Base-by-base conservation (phyloP, 805 yeast genomes). In the Starmerella davenportii region DNA sequence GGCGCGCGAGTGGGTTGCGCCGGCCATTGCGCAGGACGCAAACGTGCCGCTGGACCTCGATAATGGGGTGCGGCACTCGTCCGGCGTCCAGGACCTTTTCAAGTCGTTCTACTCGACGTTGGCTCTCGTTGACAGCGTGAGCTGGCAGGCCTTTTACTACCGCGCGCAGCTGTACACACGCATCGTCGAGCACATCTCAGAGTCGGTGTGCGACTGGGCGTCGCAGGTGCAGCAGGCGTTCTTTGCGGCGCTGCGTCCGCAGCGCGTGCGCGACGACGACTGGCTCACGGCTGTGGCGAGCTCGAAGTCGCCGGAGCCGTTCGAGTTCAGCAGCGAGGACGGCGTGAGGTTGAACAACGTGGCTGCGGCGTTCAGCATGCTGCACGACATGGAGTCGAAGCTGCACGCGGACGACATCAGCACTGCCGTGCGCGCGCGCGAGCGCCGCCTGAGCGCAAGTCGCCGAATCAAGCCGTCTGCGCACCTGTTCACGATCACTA, bases 321-420 rank as follows among this genome's bases (percentile, higher is more conserved):
- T 84, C 50, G 66, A 69, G 33, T 77, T 77, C 58, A 62, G 65
- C 41, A 60, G 65, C 4, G 64, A 67, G 38, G 74, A 84, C 0
- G 80, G 92, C 56, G 70, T 78, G n/a, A 73, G 77, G n/a, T 60
- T 81, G 43, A 79, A 79, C 55, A 73, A 82, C 49, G 51, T 82
- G 8, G 61, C 55, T 33, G 50, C 47, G 13, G 61, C 62, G 0
- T 45, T 46, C 33, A 42, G 45, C 24, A 41, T 47, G 40, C 39
- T 50, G 14, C 39, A 43, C 27, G 36, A 42, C 23, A 48, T 49
- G 51, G 54, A 51, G 49, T 68, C 63, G 2, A 51, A 62, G 19
- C 46, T 79, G 13, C 71, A 76, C 39, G 73, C 84, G 0, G 84
- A 77, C 48, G 55, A 34, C 30, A 52, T 37, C 39, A 20, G 35